Evolutionary conservation across 1,284 basidiomycete genomes (phyloP).

Genomic region (Boletus semigastroideus): DNA sequence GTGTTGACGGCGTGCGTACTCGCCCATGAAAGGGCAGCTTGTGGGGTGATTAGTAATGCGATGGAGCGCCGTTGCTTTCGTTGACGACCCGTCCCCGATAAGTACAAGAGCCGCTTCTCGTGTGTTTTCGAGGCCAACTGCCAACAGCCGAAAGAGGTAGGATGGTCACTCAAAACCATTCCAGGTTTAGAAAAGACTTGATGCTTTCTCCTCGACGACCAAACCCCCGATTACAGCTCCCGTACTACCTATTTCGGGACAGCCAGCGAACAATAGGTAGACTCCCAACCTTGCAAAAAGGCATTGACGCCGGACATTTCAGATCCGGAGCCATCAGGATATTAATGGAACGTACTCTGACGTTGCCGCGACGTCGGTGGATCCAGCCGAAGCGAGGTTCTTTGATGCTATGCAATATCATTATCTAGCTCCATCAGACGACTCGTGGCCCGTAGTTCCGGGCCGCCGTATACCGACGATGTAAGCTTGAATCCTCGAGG

Average conservation of each 20-base stretch:
- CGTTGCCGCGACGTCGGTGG: slow-evolving; percentile 6
- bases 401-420: background rate
- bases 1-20: background rate
- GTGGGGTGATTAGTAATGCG: background rate
- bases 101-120: no score
- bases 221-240: background rate
- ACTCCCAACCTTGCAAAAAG: background rate
- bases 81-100: no score
- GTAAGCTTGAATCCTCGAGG: background rate
- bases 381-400: slow-evolving; percentile 3
- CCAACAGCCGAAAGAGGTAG: background rate
- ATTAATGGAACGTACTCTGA: slow-evolving; percentile 1
- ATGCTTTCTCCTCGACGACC: background rate
- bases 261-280: background rate
- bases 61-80: background rate
- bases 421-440: background rate
- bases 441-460: background rate
- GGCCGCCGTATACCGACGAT: background rate
- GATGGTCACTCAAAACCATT: background rate
- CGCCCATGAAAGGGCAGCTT: background rate
- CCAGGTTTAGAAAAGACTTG: background rate
- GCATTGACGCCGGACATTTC: background rate
- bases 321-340: slow-evolving; percentile 5
- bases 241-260: background rate
- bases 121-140: no score